phyloP scores from a whole-genome alignment of 2,329 filamentous ascomycete genomes.

The Elsinoe ampelina region DNA sequence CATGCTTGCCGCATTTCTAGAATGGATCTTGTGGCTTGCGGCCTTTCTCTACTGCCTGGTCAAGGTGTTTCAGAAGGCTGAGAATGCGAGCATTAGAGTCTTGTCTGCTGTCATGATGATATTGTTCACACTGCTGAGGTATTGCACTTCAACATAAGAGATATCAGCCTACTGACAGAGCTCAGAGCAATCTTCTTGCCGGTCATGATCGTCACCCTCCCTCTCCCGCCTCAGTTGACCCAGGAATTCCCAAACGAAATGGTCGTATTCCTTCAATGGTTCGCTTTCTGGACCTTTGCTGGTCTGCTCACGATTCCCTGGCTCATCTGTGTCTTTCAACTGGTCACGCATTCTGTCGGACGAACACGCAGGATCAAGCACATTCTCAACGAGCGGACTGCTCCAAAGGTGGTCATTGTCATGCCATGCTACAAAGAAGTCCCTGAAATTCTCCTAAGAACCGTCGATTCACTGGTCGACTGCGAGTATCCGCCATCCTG shows the following conservation, averaged over 20 bases:
- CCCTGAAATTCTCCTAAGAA: conserved; percentile 71
- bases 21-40: conserved; percentile 93
- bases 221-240: conserved; percentile 63
- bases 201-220: conserved; percentile 87
- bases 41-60: conserved; percentile 85
- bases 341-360: conserved; percentile 79
- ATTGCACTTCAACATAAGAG: conserved; percentile 21
- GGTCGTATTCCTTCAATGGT: conserved; percentile 75
- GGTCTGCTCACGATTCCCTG: conserved; percentile 77
- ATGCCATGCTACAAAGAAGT: conserved; percentile 97
- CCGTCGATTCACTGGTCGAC: conserved; percentile 82
- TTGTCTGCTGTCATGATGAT: conserved; percentile 67
- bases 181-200: conserved; percentile 73
- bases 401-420: conserved; percentile 88
- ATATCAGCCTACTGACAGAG: background rate
- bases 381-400: conserved; percentile 71
- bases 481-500: conserved; percentile 89
- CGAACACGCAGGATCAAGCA: conserved; percentile 73
- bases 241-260: conserved; percentile 61
- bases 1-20: conserved; percentile 75
- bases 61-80: conserved; percentile 83
- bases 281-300: conserved; percentile 90
- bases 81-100: conserved; percentile 72
- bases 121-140: conserved; percentile 69
- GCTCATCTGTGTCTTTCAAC: conserved; percentile 85